Conservation (phyloP, 768 basidiomycete genomes). For the Collybiopsis confluens region DNA sequence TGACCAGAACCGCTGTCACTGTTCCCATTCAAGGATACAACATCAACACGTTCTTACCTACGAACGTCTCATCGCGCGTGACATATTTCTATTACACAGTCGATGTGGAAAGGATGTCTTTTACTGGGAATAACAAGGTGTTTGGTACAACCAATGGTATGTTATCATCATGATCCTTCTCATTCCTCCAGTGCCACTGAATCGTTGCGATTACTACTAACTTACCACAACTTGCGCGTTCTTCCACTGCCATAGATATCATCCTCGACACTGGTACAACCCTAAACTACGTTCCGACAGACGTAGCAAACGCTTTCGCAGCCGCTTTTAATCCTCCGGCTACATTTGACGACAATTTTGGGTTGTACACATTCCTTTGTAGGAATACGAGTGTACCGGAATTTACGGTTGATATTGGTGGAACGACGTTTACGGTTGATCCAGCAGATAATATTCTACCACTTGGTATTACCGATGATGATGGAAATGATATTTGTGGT, state of each 20-base stretch:
- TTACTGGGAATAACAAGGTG: slow-evolving; percentile 11
- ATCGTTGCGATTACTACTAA: no score
- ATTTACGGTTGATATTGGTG: slow-evolving; percentile 17
- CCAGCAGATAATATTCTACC: slow-evolving; percentile 17
- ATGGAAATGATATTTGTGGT: slow-evolving; percentile 17
- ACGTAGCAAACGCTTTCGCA: slow-evolving; percentile 13
- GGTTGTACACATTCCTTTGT: slow-evolving; percentile 15
- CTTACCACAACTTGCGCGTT: no score
- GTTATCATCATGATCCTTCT: no score
- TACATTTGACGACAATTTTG: slow-evolving; percentile 9
- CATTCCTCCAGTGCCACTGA: no score
- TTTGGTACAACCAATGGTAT: slow-evolving; percentile 10
- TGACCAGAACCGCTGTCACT: slow-evolving; percentile 13
- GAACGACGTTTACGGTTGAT: slow-evolving; percentile 16
- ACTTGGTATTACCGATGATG: slow-evolving; percentile 11
- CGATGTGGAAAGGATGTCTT: slow-evolving; percentile 15
- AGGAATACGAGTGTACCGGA: slow-evolving; percentile 14
- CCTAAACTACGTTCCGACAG: slow-evolving; percentile 16
- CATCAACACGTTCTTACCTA: slow-evolving; percentile 14
- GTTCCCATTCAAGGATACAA: slow-evolving; percentile 19
- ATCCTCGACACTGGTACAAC: slow-evolving; percentile 18
- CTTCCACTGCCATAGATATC: slow-evolving; percentile 1
- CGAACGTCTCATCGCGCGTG: slow-evolving; percentile 8
- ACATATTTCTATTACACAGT: slow-evolving; percentile 18
- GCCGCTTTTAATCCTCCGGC: slow-evolving; percentile 16